A percentile compares a stretch with the other conserved stretches of the same genome.
These are phyloP conservation scores for Mycena pura DNA, from an alignment of 768 basidiomycete genomes.

Conservation along the genomic window DNA sequence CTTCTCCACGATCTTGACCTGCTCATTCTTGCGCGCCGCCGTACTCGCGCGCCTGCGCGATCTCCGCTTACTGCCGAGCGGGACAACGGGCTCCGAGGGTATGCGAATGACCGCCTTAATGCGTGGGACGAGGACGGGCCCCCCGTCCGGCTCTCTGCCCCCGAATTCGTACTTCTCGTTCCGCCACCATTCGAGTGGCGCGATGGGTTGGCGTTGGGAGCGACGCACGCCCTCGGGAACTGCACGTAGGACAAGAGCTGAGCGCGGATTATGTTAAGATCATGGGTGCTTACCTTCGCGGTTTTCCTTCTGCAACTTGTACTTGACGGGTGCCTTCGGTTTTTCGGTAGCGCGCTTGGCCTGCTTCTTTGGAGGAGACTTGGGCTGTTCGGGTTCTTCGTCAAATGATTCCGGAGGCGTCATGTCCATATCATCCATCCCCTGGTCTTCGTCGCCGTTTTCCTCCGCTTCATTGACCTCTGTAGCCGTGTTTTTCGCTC, in stretches of 20 bases:
- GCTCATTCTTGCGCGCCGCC: not conserved
- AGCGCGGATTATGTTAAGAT: no score
- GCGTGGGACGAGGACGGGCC: conserved; percentile 61
- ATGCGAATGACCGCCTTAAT: conserved; percentile 73
- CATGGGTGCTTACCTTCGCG: conserved; percentile 37
- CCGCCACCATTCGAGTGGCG: conserved; percentile 93
- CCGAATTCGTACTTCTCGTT: conserved; percentile 88
- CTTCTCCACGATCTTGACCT: conserved; percentile 37
- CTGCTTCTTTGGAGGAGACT: conserved; percentile 45
- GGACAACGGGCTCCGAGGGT: conserved; percentile 41
- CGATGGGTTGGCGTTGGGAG: conserved; percentile 69
- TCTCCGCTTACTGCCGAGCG: conserved; percentile 35
- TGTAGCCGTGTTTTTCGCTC: conserved; percentile 55
- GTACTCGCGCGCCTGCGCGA: conserved; percentile 33
- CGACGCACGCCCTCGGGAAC: conserved; percentile 68
- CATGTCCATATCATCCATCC: conserved; percentile 33
- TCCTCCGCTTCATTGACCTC: conserved; percentile 47
- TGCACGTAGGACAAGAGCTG: conserved; percentile 25
- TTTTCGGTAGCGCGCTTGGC: conserved; percentile 6
- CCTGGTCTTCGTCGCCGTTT: conserved; percentile 46
- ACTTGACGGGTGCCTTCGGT: not conserved
- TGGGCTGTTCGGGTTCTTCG: conserved; percentile 34
- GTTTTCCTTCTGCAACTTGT: conserved; percentile 48
- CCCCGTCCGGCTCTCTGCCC: conserved; percentile 49
- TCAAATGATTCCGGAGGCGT: conserved; percentile 42